Conservation (phyloP, 106 monocot genomes). For the Dendrobium huoshanense region DNA sequence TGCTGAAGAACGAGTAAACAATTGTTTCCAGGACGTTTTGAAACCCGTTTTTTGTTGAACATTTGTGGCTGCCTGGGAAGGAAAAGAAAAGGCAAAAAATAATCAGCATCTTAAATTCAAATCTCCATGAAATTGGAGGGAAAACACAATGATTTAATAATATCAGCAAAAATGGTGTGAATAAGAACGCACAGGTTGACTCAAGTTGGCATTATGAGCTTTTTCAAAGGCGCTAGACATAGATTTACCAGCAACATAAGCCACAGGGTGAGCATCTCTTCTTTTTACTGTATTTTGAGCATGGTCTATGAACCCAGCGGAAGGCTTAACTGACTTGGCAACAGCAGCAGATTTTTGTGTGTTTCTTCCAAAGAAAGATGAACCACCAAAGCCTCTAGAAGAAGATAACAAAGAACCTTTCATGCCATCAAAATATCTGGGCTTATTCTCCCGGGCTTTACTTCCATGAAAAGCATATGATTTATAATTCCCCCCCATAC, state of each 20-base stretch:
- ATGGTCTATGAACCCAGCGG: constrained; percentile 20
- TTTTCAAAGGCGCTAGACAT: constrained; percentile 31
- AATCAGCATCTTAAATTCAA: not conserved
- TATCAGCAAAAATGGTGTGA: not conserved
- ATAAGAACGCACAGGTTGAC: constrained; percentile 50
- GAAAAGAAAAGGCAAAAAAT: not conserved
- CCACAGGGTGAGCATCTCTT: constrained; percentile 30
- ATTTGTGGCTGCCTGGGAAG: constrained; percentile 31
- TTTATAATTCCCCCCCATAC: constrained; percentile 22
- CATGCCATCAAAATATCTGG: constrained; percentile 65
- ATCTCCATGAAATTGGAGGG: not conserved
- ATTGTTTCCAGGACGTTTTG: constrained; percentile 82
- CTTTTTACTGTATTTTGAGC: constrained; percentile 12
- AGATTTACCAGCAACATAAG: constrained; percentile 21
- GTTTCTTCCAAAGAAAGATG: constrained; percentile 63
- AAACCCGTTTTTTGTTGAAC: constrained; percentile 19
- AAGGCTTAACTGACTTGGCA: constrained; percentile 39
- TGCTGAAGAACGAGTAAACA: constrained; percentile 61
- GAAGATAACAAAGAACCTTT: constrained; percentile 55
- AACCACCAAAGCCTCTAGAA: constrained; percentile 52
- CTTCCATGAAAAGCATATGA: constrained; percentile 2
- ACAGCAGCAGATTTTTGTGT: constrained; percentile 27
- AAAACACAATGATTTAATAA: not conserved
- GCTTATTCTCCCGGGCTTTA: constrained; percentile 13
- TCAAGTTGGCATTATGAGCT: constrained; percentile 4